Base-by-base conservation (phyloP, 257 asterid species). In the Solanum rostratum region DNA sequence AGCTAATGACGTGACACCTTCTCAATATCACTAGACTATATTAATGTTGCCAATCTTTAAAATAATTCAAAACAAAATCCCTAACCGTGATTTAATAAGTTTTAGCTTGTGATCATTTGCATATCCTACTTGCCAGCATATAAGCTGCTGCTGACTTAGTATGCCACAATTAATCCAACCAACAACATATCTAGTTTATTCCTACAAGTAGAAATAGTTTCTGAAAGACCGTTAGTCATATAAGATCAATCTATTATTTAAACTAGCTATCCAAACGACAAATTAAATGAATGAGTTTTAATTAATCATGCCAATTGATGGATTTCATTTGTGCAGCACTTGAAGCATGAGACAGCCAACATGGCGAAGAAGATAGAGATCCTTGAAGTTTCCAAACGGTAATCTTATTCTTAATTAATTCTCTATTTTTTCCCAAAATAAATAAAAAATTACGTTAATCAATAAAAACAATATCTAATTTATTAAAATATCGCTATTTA, bases 321-420 rank as follows among this genome's bases (percentile, higher is more conserved):
- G 3, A 71, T 52, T 84, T 50, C 33, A 6, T 74, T 69, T 66
- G 60, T 86, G 85, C 97, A 95, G 97, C 90, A 87, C 5, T 65
- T 91, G 83, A 87, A 91, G 91, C 85, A 88, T 62, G 97, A 95
- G 83, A 87, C 92, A 79, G 68, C 78, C 20, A 57, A 85, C 80
- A 82, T 95, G 91, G 88, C 90, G 37, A 89, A 86, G 91, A 89
- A 89, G 91, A 91, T 93, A 87, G 90, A 93, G 91, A 87, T 85
- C 30, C 92, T 91, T 18, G 92, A 92, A 91, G 84, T 59, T 87
- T 88, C 95, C 22, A 91, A 93, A 82, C 82, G 94, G 98, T 94
- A 30, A 16, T 69, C 78, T 20, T 22, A 22, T 16, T 66, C 49
- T 68, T 68, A 33, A 16, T 33, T 33, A 60, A 15, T 30, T 63